Evolutionary conservation across 1,139 yeast genomes (phyloP).

Genomic region (Meyerozyma guilliermondii): DNA sequence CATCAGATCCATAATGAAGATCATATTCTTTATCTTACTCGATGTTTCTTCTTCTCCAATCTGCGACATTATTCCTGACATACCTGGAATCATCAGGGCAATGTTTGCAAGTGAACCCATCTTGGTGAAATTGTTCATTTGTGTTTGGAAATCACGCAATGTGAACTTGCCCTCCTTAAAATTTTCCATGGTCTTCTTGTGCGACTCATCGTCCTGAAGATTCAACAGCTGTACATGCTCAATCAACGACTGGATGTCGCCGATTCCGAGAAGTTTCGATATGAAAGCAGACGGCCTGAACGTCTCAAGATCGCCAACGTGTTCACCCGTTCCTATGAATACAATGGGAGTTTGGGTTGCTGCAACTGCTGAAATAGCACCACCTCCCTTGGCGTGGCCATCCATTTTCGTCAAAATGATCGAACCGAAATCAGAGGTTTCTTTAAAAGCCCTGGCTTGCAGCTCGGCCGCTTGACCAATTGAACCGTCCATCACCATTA

Average conservation of each 20-base stretch:
- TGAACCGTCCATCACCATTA: conserved; percentile 96
- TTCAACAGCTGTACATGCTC: conserved; percentile 90
- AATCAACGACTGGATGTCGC: conserved; percentile 89
- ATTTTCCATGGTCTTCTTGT: conserved; percentile 88
- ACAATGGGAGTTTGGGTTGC: conserved; percentile 95
- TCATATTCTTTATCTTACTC: conserved; percentile 77
- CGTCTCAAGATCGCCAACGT: conserved; percentile 85
- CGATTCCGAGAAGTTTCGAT: conserved; percentile 87
- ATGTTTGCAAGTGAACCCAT: conserved; percentile 95
- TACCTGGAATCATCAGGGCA: conserved; percentile 95
- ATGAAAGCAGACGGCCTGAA: conserved; percentile 88
- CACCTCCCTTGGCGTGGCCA: conserved; percentile 99
- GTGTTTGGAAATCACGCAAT: conserved; percentile 85
- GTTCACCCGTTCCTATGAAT: conserved; percentile 98
- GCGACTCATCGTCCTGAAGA: conserved; percentile 61
- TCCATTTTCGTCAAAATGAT: conserved; percentile 95
- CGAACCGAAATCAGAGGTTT: conserved; percentile 89
- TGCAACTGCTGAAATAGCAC: conserved; percentile 98
- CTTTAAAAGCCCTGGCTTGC: conserved; percentile 92
- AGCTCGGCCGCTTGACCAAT: conserved; percentile 98
- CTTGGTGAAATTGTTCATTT: conserved; percentile 90
- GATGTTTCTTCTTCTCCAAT: conserved; percentile 90
- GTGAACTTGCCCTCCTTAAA: conserved; percentile 95
- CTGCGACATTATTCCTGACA: conserved; percentile 78
- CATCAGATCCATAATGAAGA: conserved; percentile 94